A percentile compares a stretch with the other conserved stretches of the same genome.
phyloP scores from a whole-genome alignment of 2,329 filamentous ascomycete genomes.

The Hypomyces perniciosus region DNA sequence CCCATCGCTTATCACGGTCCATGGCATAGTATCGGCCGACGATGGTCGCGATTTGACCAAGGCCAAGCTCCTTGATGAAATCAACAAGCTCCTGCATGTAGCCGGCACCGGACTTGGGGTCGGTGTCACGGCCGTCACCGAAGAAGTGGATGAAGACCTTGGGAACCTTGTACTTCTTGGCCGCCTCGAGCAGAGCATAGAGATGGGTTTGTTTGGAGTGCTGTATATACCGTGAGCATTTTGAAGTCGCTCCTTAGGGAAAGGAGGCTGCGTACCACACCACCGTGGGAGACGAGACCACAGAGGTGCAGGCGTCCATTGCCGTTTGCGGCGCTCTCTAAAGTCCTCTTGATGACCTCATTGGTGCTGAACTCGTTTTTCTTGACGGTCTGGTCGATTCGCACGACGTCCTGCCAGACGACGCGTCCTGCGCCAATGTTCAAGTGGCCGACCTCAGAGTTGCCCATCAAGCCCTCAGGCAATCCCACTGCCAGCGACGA shows the following conservation, averaged over 20 bases:
- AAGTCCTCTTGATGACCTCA: constrained; percentile 68
- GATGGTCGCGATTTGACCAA: constrained; percentile 83
- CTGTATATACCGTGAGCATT: constrained; percentile 29
- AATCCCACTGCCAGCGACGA: constrained; percentile 94
- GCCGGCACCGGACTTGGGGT: constrained; percentile 84
- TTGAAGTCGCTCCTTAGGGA: not conserved
- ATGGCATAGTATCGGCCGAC: constrained; percentile 98
- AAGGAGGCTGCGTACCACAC: constrained; percentile 58
- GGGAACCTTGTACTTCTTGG: constrained; percentile 80
- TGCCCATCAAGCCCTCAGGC: constrained; percentile 96
- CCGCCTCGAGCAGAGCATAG: constrained; percentile 78
- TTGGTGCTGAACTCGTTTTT: constrained; percentile 72
- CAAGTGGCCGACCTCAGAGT: constrained; percentile 96
- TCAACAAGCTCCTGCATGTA: constrained; percentile 85
- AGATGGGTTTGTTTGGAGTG: constrained; percentile 95
- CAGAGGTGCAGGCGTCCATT: constrained; percentile 90
- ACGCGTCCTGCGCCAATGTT: constrained; percentile 97
- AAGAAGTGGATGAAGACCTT: constrained; percentile 99
- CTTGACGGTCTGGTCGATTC: constrained; percentile 91
- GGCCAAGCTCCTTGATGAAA: constrained; percentile 74
- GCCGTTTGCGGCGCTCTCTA: constrained; percentile 74
- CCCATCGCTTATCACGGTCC: constrained; percentile 99
- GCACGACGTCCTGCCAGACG: constrained; percentile 97
- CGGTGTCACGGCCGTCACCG: constrained; percentile 93
- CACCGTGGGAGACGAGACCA: constrained; percentile 89